Evolutionary conservation across 148 eudicot genomes (phyloP), one percentile per base, ranked within the genome.

Genomic region (Agrostemma githago): DNA sequence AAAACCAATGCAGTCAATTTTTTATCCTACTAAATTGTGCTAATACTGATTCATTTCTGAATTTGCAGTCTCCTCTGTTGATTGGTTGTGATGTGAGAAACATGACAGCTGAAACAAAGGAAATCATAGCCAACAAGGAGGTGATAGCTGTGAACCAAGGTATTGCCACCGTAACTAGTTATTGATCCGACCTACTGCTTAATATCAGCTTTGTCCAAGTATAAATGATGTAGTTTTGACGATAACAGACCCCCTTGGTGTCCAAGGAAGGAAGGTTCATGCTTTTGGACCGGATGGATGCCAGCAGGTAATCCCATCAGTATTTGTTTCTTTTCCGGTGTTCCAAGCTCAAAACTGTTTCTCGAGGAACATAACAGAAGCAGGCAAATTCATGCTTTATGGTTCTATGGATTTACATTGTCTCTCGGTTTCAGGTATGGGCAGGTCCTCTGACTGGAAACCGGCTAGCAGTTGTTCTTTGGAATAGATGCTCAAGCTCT

Each of bases 61-160:
- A 71, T 59, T 16, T 81, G 78, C 86, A 94, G 98, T 88, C 98
- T 74, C 98, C 98, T 43, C 86, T 94, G 73, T 78, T 94, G 76
- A 82, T 94, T 79, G 98, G 98, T 11, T 94, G 98, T 82, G 98
- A 94, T 85, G 89, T 92, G 44, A 80, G 97, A 79, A 89, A 90
- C 82, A 88, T 92, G 87, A 90, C 88, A n/a, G 82, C 89, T n/a
- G 98, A 91, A 84, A 90, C 98, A 53, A 78, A 69, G 59, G 87
- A 88, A 78, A 88, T 94, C 72, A 80, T 91, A 38, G 79, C 83
- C 76, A 94, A 94, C 79, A 80, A 79, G 68, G 98, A 94, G 85
- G 92, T 94, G 73, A 91, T 94, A 74, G 93, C 87, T 57, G 93
- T 94, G 64, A 89, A 89, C 83, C 98, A 94, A 89, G 98, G 98